phyloP scores from a whole-genome alignment of 306 rosid species.

The Quercus ilex region DNA sequence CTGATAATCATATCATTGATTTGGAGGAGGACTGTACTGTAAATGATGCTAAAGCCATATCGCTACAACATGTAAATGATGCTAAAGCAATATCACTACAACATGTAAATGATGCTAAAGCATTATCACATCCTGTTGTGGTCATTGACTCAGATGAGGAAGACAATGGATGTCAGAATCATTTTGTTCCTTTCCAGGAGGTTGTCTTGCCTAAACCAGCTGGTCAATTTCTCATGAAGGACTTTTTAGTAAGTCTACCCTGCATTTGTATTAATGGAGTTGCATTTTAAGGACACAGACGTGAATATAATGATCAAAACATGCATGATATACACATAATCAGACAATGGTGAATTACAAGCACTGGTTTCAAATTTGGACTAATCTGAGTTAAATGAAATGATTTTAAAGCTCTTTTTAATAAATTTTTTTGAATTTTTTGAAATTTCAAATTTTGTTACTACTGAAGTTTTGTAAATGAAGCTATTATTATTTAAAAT shows the following conservation, averaged over 20 bases:
- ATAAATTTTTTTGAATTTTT: background rate
- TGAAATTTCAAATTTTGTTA: background rate
- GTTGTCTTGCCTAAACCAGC: slow-evolving; percentile 34
- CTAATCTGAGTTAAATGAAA: too few species aligned
- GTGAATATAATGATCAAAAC: background rate
- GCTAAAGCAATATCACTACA: slow-evolving; percentile 13
- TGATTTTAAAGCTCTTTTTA: background rate
- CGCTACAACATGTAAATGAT: background rate
- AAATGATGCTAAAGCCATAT: slow-evolving; percentile 20
- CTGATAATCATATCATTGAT: slow-evolving; percentile 37
- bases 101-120: slow-evolving; percentile 15
- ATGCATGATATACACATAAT: background rate
- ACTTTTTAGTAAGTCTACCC: slow-evolving; percentile 44
- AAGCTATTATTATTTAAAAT: background rate
- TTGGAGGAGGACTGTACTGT: slow-evolving; percentile 36
- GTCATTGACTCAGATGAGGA: slow-evolving; percentile 85
- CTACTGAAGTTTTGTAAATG: background rate
- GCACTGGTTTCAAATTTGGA: background rate
- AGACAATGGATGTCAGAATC: slow-evolving; percentile 38
- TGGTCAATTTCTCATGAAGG: slow-evolving; percentile 33
- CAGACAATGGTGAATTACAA: background rate
- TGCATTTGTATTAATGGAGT: slow-evolving; percentile 6
- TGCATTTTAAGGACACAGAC: background rate
- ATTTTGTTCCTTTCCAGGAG: slow-evolving; percentile 39
- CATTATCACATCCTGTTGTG: slow-evolving; percentile 33